These are phyloP conservation scores for Umbelopsis vinacea DNA, from an alignment of 192 early-diverging fungal species.

Conservation along the genomic window DNA sequence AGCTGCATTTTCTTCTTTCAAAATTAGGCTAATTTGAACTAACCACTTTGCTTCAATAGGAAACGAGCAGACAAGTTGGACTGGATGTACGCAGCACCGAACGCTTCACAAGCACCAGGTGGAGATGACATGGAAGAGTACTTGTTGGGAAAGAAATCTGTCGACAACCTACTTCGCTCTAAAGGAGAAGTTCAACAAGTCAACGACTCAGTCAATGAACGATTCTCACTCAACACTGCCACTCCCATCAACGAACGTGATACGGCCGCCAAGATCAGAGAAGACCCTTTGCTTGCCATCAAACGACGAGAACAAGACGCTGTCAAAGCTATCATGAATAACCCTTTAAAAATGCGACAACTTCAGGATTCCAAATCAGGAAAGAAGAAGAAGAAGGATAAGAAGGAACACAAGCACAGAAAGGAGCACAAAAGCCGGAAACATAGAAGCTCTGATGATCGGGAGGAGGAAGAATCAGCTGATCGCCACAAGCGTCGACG, in stretches of 20 bases:
- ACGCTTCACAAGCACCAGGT: conserved; percentile 36
- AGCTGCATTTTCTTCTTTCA: no score
- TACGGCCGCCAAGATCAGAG: conserved; percentile 80
- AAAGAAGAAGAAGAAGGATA: conserved; percentile 47
- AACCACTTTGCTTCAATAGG: conserved; percentile 25
- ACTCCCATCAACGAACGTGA: conserved; percentile 86
- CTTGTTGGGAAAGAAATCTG: conserved; percentile 86
- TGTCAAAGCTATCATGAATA: conserved; percentile 74
- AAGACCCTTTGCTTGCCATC: conserved; percentile 92
- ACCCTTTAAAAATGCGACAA: conserved; percentile 68
- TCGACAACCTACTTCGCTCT: conserved; percentile 64
- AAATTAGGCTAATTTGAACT: background rate
- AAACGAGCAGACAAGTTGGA: conserved; percentile 80
- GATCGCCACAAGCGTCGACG: conserved; percentile 1
- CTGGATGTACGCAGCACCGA: conserved; percentile 95
- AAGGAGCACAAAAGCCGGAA: conserved; percentile 43
- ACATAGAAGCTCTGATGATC: conserved; percentile 6
- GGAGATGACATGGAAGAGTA: conserved; percentile 84
- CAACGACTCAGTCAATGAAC: conserved; percentile 33
- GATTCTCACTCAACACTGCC: conserved; percentile 55
- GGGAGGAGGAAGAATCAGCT: background rate
- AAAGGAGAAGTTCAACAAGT: conserved; percentile 45
- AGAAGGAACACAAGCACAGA: conserved; percentile 55
- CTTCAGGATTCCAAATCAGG: conserved; percentile 39
- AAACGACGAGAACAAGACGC: conserved; percentile 84